Percentiles rank a stretch among this genome's conserved stretches.
These are phyloP conservation scores for Vigna radiata DNA, from an alignment of 306 rosid genomes.

Conservation along the genomic window DNA sequence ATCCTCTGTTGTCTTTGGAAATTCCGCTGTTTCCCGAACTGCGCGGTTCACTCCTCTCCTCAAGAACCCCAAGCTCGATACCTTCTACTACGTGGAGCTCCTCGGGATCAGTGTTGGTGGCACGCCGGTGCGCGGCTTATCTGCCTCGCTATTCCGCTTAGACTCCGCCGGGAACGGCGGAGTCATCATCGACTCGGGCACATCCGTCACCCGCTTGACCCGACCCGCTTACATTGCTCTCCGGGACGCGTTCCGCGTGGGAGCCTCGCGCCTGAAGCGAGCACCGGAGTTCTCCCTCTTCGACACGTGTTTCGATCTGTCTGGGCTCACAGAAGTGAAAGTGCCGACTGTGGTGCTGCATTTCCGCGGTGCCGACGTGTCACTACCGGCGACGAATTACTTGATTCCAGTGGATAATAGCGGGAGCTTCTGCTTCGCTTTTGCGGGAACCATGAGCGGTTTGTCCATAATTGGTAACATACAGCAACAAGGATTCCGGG, in stretches of 20 bases:
- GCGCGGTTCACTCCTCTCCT: slow-evolving; percentile 84
- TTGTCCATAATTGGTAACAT: slow-evolving; percentile 92
- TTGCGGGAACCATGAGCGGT: slow-evolving; percentile 87
- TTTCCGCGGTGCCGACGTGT: slow-evolving; percentile 77
- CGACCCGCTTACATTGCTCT: slow-evolving; percentile 72
- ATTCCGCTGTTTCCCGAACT: slow-evolving; percentile 76
- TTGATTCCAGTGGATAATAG: slow-evolving; percentile 83
- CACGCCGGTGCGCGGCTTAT: slow-evolving; percentile 62
- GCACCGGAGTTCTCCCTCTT: slow-evolving; percentile 88
- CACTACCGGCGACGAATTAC: slow-evolving; percentile 84
- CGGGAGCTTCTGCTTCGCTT: slow-evolving; percentile 92
- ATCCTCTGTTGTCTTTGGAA: slow-evolving; percentile 75
- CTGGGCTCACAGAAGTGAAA: slow-evolving; percentile 75
- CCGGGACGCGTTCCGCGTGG: slow-evolving; percentile 71
- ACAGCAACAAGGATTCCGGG: slow-evolving; percentile 96
- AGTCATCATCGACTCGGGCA: slow-evolving; percentile 87
- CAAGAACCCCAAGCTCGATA: slow-evolving; percentile 74
- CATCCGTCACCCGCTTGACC: slow-evolving; percentile 85
- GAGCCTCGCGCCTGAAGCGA: slow-evolving; percentile 62
- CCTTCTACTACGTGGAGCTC: slow-evolving; percentile 85
- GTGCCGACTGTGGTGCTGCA: slow-evolving; percentile 91
- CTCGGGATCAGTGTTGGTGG: slow-evolving; percentile 88
- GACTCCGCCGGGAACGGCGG: slow-evolving; percentile 83
- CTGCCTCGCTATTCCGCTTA: slow-evolving; percentile 67
- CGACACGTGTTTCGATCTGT: slow-evolving; percentile 87